Percentiles rank a stretch among this genome's conserved stretches.
Evolutionary conservation across 2,329 filamentous ascomycete genomes (phyloP).

Genomic region (Dothideomycetidae sp.): DNA sequence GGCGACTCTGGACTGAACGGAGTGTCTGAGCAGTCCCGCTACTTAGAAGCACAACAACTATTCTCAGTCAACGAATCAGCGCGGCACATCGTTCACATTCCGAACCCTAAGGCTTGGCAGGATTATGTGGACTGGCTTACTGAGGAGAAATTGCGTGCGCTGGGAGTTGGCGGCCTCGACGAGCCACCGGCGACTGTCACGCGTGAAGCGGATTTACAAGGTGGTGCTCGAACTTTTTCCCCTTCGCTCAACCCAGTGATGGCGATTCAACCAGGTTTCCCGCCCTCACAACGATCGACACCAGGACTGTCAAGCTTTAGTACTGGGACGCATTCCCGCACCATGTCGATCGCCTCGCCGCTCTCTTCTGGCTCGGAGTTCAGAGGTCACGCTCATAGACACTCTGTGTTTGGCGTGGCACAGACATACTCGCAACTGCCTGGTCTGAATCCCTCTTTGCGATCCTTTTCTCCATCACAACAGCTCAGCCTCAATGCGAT

Average conservation of each 20-base stretch:
- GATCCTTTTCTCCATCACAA: constrained; percentile 27
- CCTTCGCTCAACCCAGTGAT: constrained; percentile 51
- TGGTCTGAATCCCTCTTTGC: constrained; percentile 39
- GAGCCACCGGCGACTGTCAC: constrained; percentile 53
- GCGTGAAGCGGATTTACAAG: constrained; percentile 57
- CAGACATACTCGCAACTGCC: constrained; percentile 53
- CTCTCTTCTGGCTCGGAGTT: constrained; percentile 47
- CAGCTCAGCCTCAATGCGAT: constrained; percentile 17
- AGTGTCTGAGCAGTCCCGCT: background rate
- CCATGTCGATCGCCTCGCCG: constrained; percentile 55
- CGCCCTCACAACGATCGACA: constrained; percentile 12
- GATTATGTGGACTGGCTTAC: constrained; percentile 68
- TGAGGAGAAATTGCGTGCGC: constrained; percentile 81
- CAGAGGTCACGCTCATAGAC: constrained; percentile 50
- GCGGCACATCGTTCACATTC: constrained; percentile 46
- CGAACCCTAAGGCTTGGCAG: constrained; percentile 60
- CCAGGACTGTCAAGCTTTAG: constrained; percentile 40
- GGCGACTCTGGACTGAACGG: constrained; percentile 17
- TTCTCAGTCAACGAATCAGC: constrained; percentile 34
- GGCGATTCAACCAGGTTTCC: constrained; percentile 33
- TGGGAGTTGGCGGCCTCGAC: constrained; percentile 71
- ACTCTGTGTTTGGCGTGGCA: constrained; percentile 49
- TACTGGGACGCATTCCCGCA: constrained; percentile 34
- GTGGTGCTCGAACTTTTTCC: constrained; percentile 65
- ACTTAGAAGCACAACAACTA: constrained; percentile 5